Conservation (phyloP, 176 grass and related monocot genomes). For the Saccharum officinarum region DNA sequence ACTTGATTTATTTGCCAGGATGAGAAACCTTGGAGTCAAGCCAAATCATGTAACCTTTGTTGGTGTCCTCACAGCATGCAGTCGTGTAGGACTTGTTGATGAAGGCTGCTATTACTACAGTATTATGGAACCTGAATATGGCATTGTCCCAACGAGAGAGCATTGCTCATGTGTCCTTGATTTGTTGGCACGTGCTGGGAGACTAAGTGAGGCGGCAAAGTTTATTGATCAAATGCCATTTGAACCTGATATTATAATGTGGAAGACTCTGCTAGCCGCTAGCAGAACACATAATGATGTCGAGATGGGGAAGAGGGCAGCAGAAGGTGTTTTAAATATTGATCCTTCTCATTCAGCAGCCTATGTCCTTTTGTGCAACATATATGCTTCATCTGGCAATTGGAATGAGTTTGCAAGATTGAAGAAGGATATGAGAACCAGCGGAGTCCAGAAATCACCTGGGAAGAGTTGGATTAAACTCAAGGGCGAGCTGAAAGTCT, state of each 20-base stretch:
- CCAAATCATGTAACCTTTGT: slow-evolving; percentile 86
- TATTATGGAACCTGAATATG: slow-evolving; percentile 67
- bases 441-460: slow-evolving; percentile 66
- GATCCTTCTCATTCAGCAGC: slow-evolving; percentile 62
- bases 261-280: slow-evolving; percentile 80
- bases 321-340: slow-evolving; percentile 64
- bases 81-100: slow-evolving; percentile 64
- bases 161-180: slow-evolving; percentile 87
- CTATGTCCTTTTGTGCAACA: slow-evolving; percentile 84
- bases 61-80: slow-evolving; percentile 81
- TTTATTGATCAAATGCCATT: slow-evolving; percentile 73
- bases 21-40: slow-evolving; percentile 50
- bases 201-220: slow-evolving; percentile 67
- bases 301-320: slow-evolving; percentile 76
- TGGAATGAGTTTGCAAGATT: slow-evolving; percentile 71
- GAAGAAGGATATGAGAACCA: slow-evolving; percentile 66
- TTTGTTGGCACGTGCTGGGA: slow-evolving; percentile 77
- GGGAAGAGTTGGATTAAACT: slow-evolving; percentile 90
- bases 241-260: slow-evolving; percentile 69
- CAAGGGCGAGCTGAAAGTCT: slow-evolving; percentile 68
- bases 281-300: slow-evolving; percentile 68
- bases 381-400: slow-evolving; percentile 84
- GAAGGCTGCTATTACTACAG: slow-evolving; percentile 75
- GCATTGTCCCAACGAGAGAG: slow-evolving; percentile 56
- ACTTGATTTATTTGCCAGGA: slow-evolving; percentile 57